These are phyloP conservation scores for Metschnikowia santaceciliae DNA, from an alignment of 805 yeast species.

Conservation along the genomic window DNA sequence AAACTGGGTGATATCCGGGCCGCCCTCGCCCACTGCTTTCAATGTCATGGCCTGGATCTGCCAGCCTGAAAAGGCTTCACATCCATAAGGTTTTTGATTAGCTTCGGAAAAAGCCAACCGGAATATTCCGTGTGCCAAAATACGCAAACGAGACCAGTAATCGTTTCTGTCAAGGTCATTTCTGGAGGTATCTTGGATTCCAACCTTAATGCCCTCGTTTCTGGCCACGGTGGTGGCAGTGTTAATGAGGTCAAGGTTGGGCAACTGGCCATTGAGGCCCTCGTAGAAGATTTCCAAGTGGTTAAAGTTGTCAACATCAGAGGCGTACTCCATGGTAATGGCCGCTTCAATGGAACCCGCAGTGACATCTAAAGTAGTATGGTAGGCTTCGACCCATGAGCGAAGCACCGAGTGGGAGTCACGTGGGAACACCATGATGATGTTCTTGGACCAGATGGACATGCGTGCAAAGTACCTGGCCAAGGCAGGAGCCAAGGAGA, in stretches of 20 bases:
- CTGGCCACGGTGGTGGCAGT: constrained; percentile 69
- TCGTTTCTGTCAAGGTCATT: constrained; percentile 44
- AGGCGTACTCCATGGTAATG: constrained; percentile 73
- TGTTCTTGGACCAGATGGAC: constrained; percentile 94
- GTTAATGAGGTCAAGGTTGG: constrained; percentile 86
- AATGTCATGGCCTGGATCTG: constrained; percentile 86
- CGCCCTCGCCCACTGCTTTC: constrained; percentile 56
- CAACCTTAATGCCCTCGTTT: constrained; percentile 70
- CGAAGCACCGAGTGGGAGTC: constrained; percentile 66
- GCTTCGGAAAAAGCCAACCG: constrained; percentile 71
- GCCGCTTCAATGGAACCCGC: constrained; percentile 96
- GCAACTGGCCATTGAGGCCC: constrained; percentile 93
- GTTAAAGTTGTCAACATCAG: constrained; percentile 62
- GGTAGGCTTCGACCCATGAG: constrained; percentile 93
- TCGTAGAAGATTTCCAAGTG: constrained; percentile 72
- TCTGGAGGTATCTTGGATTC: constrained; percentile 57
- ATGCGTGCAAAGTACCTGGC: constrained; percentile 78
- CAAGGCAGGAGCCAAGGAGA: constrained; percentile 66
- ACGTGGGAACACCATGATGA: constrained; percentile 78
- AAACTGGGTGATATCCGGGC: constrained; percentile 78
- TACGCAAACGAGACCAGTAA: constrained; percentile 53
- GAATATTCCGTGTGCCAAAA: constrained; percentile 62
- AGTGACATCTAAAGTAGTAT: constrained; percentile 74
- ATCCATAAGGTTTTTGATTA: constrained; percentile 54
- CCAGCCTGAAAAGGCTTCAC: constrained; percentile 95